Conservation (phyloP, 495 filamentous ascomycete genomes). For the Lophiotrema nucula region DNA sequence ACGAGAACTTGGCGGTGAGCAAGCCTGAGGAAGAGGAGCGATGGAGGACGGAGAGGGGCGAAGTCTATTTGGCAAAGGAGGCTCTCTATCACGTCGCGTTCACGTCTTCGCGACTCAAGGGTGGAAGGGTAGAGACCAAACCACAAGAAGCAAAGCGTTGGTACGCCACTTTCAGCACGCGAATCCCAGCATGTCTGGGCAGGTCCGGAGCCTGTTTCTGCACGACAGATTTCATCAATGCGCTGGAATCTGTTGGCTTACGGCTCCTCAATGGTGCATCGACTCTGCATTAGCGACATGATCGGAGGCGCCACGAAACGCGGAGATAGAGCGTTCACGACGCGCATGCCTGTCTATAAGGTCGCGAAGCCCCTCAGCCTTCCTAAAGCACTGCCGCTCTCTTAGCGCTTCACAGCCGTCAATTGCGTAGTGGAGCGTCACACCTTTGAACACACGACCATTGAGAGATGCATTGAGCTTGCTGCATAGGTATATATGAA, state of each 20-base stretch:
- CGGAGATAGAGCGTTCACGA: conserved; percentile 18
- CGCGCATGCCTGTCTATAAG: conserved; percentile 16
- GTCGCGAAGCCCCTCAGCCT: neutral
- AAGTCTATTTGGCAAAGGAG: conserved; percentile 16
- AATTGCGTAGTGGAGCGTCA: conserved; percentile 7
- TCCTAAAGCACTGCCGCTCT: neutral
- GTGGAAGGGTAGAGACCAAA: no score
- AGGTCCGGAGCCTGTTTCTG: no score
- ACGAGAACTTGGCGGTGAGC: conserved; percentile 24
- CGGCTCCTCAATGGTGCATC: no score
- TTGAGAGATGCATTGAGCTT: neutral
- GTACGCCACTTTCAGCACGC: no score
- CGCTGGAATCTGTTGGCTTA: no score
- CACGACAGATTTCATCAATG: no score
- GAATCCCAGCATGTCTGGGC: no score
- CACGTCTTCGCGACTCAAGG: neutral
- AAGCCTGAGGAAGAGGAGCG: conserved; percentile 23
- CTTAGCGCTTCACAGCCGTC: neutral
- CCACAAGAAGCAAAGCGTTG: no score
- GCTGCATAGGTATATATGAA: neutral
- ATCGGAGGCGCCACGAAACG: conserved; percentile 31
- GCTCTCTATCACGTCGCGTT: conserved; percentile 14
- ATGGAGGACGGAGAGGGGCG: conserved; percentile 16
- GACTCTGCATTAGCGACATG: no score
- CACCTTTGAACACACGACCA: conserved; percentile 2